Conservation (phyloP, 2,329 filamentous ascomycete species). For the Beauveria sp. region DNA sequence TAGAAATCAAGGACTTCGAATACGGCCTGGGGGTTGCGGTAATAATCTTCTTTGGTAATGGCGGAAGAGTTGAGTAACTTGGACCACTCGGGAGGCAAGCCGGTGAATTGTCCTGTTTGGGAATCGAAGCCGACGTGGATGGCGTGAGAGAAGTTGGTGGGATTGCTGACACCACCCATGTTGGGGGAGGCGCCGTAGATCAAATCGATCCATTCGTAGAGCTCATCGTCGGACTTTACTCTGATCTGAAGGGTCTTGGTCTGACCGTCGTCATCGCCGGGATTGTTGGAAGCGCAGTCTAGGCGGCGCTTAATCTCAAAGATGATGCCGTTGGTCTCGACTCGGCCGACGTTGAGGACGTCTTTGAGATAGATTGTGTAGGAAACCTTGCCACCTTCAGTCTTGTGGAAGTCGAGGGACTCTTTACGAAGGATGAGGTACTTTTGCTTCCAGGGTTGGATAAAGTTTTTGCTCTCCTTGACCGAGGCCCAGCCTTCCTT, state of each 20-base stretch:
- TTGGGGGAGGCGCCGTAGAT: conserved; percentile 95
- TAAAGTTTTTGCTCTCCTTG: conserved; percentile 84
- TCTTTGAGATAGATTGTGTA: conserved; percentile 79
- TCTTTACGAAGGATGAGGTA: conserved; percentile 89
- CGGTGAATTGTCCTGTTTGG: conserved; percentile 89
- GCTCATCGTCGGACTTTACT: conserved; percentile 90
- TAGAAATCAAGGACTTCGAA: conserved; percentile 81
- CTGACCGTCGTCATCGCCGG: conserved; percentile 71
- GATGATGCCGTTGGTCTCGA: conserved; percentile 83
- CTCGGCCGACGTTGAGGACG: conserved; percentile 82
- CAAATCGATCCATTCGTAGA: conserved; percentile 98
- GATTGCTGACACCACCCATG: conserved; percentile 97
- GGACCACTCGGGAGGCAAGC: conserved; percentile 92
- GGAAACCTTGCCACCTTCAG: conserved; percentile 78
- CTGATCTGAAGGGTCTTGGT: conserved; percentile 83
- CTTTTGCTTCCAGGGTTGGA: conserved; percentile 83
- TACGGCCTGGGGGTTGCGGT: conserved; percentile 84
- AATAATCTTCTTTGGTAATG: conserved; percentile 97
- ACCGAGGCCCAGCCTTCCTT: conserved; percentile 78
- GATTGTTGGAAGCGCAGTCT: conserved; percentile 60
- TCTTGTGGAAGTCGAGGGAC: conserved; percentile 90
- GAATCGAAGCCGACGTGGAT: conserved; percentile 98
- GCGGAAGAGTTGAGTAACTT: conserved; percentile 92
- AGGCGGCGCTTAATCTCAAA: conserved; percentile 83
- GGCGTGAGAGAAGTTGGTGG: conserved; percentile 94